Base-by-base conservation (phyloP, 2,329 filamentous ascomycete species). In the Aspergillus brunneoviolaceus region DNA sequence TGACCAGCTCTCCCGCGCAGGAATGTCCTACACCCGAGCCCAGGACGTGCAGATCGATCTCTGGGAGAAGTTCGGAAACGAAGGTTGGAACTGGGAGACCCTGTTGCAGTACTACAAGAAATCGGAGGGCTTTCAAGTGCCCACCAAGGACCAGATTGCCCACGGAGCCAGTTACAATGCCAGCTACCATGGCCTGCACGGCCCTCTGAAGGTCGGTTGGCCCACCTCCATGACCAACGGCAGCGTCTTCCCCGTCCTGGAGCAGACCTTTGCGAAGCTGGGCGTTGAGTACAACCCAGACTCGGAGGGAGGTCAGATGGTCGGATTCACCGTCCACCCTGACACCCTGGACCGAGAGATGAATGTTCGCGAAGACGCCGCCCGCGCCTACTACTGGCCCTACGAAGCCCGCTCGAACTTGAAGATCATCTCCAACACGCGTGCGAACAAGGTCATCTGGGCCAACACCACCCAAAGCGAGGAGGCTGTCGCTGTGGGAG, bases 301-400 rank as follows among this genome's bases (percentile, higher is more conserved):
- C 51, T 63, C 74, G 3, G 80, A 82, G 61, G 73, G 72, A 5
- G 80, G 81, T 23, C 63, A 65, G 7, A 78, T 82, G 77, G 67
- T 74, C 19, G 81, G 81, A 5, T 79, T 79, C 59, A 73, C 72
- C 19, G 61, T 75, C 5, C 80, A 74, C 67, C 77, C 80, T 0
- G 70, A 73, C 60, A 83, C 79, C 2, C 42, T 81, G 14, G 72
- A 82, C 60, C 56, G 68, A 3, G 69, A 70, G 4, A 66, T 67
- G 6, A 70, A 77, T 58, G 68, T 79, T 5, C 76, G 81, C n/a
- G 74, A 79, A 57, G 81, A 83, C 67, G 78, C 81, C 16, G 80
- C 78, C 4, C 70, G 79, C 27, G 77, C 80, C 3, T 83, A 81
- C 63, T 83, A 81, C 63, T 81, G 73, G 63, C 80, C 81, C 0